Percentiles rank a stretch among this genome's conserved stretches.
These are phyloP conservation scores for Lenzites betulinus DNA, from an alignment of 768 basidiomycete species.

Conservation along the genomic window DNA sequence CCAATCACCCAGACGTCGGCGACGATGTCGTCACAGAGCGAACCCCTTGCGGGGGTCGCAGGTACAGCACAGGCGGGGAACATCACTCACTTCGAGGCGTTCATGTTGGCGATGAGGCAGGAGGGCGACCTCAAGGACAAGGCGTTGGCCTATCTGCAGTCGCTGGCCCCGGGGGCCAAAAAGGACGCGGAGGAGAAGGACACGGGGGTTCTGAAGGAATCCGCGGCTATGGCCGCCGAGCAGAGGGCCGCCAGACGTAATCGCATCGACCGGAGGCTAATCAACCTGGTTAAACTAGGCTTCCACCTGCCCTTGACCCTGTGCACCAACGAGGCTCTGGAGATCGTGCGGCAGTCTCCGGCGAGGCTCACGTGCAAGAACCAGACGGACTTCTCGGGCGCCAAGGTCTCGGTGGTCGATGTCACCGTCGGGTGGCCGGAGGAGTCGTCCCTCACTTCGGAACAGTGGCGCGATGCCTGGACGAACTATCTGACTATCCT, in stretches of 20 bases:
- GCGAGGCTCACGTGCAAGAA: neutral
- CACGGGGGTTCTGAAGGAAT: neutral
- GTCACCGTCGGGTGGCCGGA: neutral
- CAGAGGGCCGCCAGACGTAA: neutral
- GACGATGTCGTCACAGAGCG: too few relatives aligned
- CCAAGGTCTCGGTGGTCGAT: slow-evolving; percentile 1
- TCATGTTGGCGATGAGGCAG: neutral
- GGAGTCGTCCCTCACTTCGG: neutral
- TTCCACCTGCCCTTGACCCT: slow-evolving; percentile 6
- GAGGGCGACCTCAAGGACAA: neutral
- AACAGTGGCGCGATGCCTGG: slow-evolving; percentile 5
- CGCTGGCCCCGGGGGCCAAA: neutral
- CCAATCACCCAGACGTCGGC: too few relatives aligned
- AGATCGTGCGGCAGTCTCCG: neutral
- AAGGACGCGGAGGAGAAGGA: neutral
- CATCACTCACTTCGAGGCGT: neutral
- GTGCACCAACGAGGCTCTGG: slow-evolving; percentile 6
- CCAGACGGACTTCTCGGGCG: neutral
- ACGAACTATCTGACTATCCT: neutral
- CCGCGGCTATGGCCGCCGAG: neutral
- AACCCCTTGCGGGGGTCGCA: neutral
- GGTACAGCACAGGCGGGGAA: neutral
- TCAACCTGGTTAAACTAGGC: neutral
- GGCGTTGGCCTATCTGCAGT: neutral
- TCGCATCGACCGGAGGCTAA: neutral